Base-by-base conservation (phyloP, 2,329 filamentous ascomycete genomes). In the Ambrosiella beaveri region DNA sequence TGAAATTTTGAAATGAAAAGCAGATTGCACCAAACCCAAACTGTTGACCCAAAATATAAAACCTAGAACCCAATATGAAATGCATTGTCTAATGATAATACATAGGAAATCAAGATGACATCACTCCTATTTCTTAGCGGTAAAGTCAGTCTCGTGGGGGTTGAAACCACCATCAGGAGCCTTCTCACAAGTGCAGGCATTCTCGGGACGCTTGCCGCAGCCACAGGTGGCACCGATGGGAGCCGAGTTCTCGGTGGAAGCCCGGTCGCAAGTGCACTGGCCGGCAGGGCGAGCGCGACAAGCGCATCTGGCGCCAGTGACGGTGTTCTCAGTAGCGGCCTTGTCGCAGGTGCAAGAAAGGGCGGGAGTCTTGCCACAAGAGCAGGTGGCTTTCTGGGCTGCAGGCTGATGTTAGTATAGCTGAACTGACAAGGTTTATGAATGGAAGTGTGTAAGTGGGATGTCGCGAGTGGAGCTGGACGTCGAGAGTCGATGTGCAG, bases 331-430 rank as follows among this genome's bases (percentile, higher is more conserved):
- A 13, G 75, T 71, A 3, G 76, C 63, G 3, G 89, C 79, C 71
- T 88, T 90, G 65, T 81, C 81, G 74, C 91, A 96, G 62, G 76
- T 85, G 80, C 91, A 97, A 69, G 90, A 77, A 54, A 95, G 81
- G 54, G 91, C 91, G 3, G 82, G 80, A 68, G 93, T 79, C 75
- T 95, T 82, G 67, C 91, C 91, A 70, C 91, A 97, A 13, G 88
- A 94, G 80, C 89, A 95, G 61, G 76, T 84, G 7, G 81, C 81
- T 70, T 84, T 76, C 65, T 80, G 70, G 64, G 80, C 81, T 80
- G 64, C 50, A 17, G 19, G 57, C 12, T 41, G 17, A 41, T 52
- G 44, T 57, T 61, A 52, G 49, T 40, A 36, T 7, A 7, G 27
- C 15, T 11, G 7, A 45, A 8, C 17, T 15, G 58, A 4, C 13